Conservation (phyloP, 2,329 filamentous ascomycete genomes). For the Penicillium hesseltinei region DNA sequence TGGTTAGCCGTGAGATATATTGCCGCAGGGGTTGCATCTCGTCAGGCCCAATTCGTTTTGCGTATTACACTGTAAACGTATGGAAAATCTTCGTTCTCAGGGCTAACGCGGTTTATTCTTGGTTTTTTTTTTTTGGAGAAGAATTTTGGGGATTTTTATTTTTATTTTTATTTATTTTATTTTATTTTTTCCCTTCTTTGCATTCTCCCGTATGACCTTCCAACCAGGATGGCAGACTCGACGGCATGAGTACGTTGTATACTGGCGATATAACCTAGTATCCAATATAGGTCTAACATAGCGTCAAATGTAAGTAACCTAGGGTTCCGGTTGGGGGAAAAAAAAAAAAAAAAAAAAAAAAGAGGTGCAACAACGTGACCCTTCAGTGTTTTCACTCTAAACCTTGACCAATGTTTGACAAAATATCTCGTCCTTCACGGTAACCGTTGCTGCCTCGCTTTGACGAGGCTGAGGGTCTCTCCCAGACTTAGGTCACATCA, state of each 20-base stretch:
- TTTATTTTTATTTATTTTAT: too few relatives aligned
- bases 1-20: constrained; percentile 31
- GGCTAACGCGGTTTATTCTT: background rate
- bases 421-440: constrained; percentile 13
- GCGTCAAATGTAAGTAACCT: background rate
- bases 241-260: background rate
- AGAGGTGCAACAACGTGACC: background rate
- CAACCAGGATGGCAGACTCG: background rate
- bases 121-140: background rate
- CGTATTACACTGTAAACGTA: constrained; percentile 22
- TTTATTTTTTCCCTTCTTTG: background rate
- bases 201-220: background rate
- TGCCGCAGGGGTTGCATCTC: constrained; percentile 30
- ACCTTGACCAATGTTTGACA: constrained; percentile 5
- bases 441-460: constrained; percentile 9
- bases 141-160: background rate
- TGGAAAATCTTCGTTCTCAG: constrained; percentile 12
- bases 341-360: background rate
- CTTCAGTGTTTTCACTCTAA: background rate
- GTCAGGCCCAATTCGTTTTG: constrained; percentile 17
- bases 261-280: background rate
- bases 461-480: background rate
- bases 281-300: background rate
- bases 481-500: constrained; percentile 7
- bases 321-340: background rate